Evolutionary conservation across 371 early-diverging fungal species (phyloP).

Genomic region (Funneliformis caledonium): DNA sequence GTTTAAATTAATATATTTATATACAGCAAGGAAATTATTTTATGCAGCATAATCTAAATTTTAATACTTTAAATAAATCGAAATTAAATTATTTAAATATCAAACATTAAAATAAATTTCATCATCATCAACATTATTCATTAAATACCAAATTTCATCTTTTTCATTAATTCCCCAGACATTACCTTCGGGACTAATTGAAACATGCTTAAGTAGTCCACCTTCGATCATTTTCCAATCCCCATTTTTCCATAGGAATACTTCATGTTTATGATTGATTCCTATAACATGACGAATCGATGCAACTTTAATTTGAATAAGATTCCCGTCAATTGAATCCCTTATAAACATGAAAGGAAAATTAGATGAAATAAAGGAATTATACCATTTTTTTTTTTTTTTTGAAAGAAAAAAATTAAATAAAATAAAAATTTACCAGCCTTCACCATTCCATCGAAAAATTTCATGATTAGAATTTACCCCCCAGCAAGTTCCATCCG

Average conservation of each 20-base stretch:
- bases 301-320: slow-evolving; percentile 7
- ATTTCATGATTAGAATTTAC: slow-evolving; percentile 1
- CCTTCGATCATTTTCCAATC: not conserved
- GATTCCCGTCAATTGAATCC: not conserved
- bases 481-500: slow-evolving; percentile 35
- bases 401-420: not conserved
- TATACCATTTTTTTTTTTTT: no score
- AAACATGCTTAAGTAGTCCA: not conserved
- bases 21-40: no score
- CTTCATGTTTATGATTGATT: slow-evolving; percentile 13
- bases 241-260: slow-evolving; percentile 9
- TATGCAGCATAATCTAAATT: no score
- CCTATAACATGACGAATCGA: not conserved
- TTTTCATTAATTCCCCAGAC: slow-evolving; percentile 5
- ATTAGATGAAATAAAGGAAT: not conserved
- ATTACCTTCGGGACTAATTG: slow-evolving; percentile 19
- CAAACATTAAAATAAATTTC: no score
- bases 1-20: no score
- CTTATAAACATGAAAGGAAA: not conserved
- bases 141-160: not conserved
- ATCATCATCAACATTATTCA: not conserved
- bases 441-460: slow-evolving; percentile 3
- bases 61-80: no score
- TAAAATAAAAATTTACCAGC: not conserved
- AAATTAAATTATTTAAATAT: no score